Percentiles rank a stretch among this genome's conserved stretches.
Evolutionary conservation across 1,139 yeast genomes (phyloP).

Genomic region (Pichia sp.): DNA sequence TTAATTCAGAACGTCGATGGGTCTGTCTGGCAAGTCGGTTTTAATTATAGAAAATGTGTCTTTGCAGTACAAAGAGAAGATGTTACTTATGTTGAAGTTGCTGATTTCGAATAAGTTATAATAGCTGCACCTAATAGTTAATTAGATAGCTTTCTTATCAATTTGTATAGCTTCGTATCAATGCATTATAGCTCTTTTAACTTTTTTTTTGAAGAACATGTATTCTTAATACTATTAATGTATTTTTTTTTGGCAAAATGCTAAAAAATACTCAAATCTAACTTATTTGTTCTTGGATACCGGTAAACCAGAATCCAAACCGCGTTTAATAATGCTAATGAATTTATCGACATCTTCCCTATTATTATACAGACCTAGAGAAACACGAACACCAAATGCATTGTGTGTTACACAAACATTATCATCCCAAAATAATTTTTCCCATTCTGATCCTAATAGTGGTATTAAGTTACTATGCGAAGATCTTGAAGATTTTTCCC

Average conservation of each 20-base stretch:
- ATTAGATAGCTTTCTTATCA: too few species aligned
- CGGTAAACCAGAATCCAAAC: neutral
- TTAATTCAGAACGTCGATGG: constrained; percentile 69
- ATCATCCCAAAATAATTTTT: neutral
- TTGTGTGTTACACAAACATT: neutral
- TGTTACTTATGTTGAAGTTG: constrained; percentile 60
- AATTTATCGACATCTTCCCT: neutral
- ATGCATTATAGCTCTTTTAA: too few species aligned
- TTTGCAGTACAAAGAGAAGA: constrained; percentile 82
- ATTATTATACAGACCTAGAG: neutral
- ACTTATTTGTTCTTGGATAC: too few species aligned
- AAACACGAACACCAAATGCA: neutral
- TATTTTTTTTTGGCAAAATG: neutral
- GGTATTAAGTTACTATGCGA: neutral
- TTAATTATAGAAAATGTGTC: constrained; percentile 77
- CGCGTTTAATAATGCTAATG: neutral
- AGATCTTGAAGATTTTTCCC: neutral
- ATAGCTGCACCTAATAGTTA: too few species aligned
- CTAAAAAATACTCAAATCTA: neutral
- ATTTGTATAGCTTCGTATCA: too few species aligned
- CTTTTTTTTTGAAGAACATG: too few species aligned
- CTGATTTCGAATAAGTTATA: constrained; percentile 56
- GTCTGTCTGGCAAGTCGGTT: constrained; percentile 91
- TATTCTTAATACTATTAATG: too few species aligned
- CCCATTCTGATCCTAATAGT: neutral